Base-by-base conservation (phyloP, 169 alveolate species). In the Theileria equi region DNA sequence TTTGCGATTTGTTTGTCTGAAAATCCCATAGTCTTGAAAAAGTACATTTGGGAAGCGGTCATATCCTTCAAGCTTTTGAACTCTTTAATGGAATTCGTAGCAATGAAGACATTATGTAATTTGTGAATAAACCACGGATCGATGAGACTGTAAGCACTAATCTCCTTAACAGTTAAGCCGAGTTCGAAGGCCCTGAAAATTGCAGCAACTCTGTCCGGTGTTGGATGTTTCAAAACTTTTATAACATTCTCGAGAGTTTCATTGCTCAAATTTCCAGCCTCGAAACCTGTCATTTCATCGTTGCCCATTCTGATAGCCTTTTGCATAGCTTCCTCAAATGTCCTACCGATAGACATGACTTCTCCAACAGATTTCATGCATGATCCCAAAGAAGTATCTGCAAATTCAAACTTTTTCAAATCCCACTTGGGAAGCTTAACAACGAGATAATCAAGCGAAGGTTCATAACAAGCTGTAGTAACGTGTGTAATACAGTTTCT, bases 401-500 rank as follows among this genome's bases (percentile, higher is more conserved):
- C 95, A 41, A 79, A 77, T 36, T 86, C 92, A 69, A 92, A 92
- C 70, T 92, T 92, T 41, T 78, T 74, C 54, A 92, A 69, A 45
- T 92, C 96, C 96, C 96, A 84, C 60, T 92, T 71, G 40, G 96
- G 96, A 21, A 90, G 84, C 80, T 92, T 92, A 7, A 90, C 89
- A 19, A 90, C 93, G 40, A 84, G 76, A 60, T 92, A 92, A 67
- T 92, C 96, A 29, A 92, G 83, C 52, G 91, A 73, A 13, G 96
- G 96, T 73, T 92, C 96, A 72, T 88, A 92, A 80, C 96, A 92
- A 6, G 96, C 96, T 5, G 96, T 90, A 6, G 96, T 92, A 70
- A 77, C 81, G 60, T 70, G 69, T 6, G 96, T 92, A 50, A 91
- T 91, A 13, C 87, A 73, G 63, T 91, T 91, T 48, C 91, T 62